Evolutionary conservation across 1,139 yeast species (phyloP).

Genomic region (Nakaseomyces uthaithaninus): DNA sequence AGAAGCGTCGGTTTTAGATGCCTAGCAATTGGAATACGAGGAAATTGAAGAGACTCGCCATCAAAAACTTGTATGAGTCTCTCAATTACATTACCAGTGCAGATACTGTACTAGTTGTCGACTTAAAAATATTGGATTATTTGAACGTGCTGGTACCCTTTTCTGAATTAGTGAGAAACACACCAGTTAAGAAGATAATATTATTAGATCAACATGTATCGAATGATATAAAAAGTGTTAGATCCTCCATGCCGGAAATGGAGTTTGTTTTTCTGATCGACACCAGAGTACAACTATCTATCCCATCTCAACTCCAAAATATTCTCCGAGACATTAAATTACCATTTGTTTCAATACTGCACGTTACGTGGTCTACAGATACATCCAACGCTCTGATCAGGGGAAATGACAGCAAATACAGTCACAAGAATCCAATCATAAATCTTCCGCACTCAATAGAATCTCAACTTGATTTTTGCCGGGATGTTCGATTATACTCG

Average conservation of each 20-base stretch:
- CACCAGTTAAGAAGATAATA: conserved; percentile 24
- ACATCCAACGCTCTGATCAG: conserved; percentile 11
- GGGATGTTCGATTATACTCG: conserved; percentile 10
- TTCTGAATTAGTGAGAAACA: conserved; percentile 21
- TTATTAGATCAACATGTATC: conserved; percentile 18
- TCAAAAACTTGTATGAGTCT: conserved; percentile 14
- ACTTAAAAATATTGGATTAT: conserved; percentile 17
- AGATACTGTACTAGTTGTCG: conserved; percentile 22
- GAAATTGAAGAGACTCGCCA: conserved; percentile 16
- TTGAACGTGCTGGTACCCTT: conserved; percentile 23
- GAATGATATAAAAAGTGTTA: conserved; percentile 14
- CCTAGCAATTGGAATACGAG: conserved; percentile 21
- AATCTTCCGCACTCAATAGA: conserved; percentile 20
- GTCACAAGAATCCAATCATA: background rate
- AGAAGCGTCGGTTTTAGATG: no score
- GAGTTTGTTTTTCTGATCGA: conserved; percentile 25
- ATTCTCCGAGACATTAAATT: conserved; percentile 7
- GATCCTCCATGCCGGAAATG: conserved; percentile 12
- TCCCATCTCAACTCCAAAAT: conserved; percentile 14
- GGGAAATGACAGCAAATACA: conserved; percentile 7
- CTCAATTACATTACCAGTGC: conserved; percentile 16
- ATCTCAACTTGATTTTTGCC: conserved; percentile 14
- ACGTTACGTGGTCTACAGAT: conserved; percentile 22
- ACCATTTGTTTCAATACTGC: conserved; percentile 16
- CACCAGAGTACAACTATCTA: conserved; percentile 19